Conservation (phyloP, 2,329 filamentous ascomycete species). For the Neoarthrinium moseri region DNA sequence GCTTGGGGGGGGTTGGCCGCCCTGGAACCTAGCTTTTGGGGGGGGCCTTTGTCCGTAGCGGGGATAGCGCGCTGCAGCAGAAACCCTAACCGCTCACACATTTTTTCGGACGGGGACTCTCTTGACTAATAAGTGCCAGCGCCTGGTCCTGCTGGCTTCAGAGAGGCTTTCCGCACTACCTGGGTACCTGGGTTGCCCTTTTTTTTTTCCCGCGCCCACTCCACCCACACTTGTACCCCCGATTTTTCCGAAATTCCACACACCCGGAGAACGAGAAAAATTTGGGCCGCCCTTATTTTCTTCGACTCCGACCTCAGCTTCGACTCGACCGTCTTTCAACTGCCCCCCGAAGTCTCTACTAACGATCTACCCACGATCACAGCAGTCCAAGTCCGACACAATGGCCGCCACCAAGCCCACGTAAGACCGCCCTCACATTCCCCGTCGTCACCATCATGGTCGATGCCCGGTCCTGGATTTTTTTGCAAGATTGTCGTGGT, state of each 20-base stretch:
- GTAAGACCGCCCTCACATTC: slow-evolving; percentile 51
- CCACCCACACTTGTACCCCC: no score
- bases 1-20: not conserved
- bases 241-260: no score
- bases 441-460: slow-evolving; percentile 45
- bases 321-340: not conserved
- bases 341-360: slow-evolving; percentile 9
- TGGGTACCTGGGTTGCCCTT: not conserved
- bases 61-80: not conserved
- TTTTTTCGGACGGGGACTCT: not conserved
- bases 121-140: no score
- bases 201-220: not conserved
- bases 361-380: slow-evolving; percentile 10
- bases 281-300: slow-evolving; percentile 2
- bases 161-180: no score
- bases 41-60: not conserved
- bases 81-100: slow-evolving; percentile 2
- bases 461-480: slow-evolving; percentile 50
- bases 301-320: slow-evolving; percentile 5
- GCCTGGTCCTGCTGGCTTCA: no score
- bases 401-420: slow-evolving; percentile 33
- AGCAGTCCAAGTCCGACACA: slow-evolving; percentile 26
- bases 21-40: no score
- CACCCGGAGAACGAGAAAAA: no score
- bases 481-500: slow-evolving; percentile 74